These are phyloP conservation scores for Ophiognomonia clavigignenti-juglandacearum DNA, from an alignment of 2,329 filamentous ascomycete species.

Conservation along the genomic window DNA sequence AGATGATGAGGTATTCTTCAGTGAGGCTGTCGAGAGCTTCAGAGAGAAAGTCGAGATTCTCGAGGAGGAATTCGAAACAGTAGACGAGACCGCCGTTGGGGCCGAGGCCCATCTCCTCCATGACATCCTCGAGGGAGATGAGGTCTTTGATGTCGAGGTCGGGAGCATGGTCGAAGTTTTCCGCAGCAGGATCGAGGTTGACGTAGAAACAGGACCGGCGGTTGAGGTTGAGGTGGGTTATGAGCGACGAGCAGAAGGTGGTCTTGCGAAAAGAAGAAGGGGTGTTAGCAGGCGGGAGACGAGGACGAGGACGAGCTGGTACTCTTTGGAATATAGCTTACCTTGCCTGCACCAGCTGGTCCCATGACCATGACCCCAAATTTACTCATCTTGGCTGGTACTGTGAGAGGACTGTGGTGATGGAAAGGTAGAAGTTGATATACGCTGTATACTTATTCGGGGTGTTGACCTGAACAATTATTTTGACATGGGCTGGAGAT, in stretches of 20 bases:
- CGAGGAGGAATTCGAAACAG: slow-evolving; percentile 93
- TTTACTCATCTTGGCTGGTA: slow-evolving; percentile 67
- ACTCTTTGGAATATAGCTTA: slow-evolving; percentile 29
- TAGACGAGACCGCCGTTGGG: slow-evolving; percentile 93
- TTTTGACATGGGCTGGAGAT: no score
- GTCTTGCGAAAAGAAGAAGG: slow-evolving; percentile 55
- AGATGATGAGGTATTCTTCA: slow-evolving; percentile 94
- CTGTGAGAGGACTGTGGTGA: neutral
- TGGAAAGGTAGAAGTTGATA: neutral
- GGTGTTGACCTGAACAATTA: no score
- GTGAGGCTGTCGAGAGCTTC: slow-evolving; percentile 79
- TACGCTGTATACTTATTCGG: no score
- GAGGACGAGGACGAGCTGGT: neutral
- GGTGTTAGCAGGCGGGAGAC: no score
- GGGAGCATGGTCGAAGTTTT: slow-evolving; percentile 84
- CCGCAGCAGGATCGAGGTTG: slow-evolving; percentile 95
- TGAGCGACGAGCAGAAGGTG: slow-evolving; percentile 90
- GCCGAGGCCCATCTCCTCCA: slow-evolving; percentile 88
- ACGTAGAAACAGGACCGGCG: slow-evolving; percentile 96
- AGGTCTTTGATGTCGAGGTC: slow-evolving; percentile 95
- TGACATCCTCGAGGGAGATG: slow-evolving; percentile 89
- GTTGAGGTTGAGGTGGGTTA: slow-evolving; percentile 86
- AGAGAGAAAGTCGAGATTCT: slow-evolving; percentile 88
- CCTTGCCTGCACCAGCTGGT: slow-evolving; percentile 91
- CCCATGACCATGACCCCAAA: slow-evolving; percentile 95